Conservation (phyloP, 2,329 filamentous ascomycete species). For the Sclerotinia borealis region DNA sequence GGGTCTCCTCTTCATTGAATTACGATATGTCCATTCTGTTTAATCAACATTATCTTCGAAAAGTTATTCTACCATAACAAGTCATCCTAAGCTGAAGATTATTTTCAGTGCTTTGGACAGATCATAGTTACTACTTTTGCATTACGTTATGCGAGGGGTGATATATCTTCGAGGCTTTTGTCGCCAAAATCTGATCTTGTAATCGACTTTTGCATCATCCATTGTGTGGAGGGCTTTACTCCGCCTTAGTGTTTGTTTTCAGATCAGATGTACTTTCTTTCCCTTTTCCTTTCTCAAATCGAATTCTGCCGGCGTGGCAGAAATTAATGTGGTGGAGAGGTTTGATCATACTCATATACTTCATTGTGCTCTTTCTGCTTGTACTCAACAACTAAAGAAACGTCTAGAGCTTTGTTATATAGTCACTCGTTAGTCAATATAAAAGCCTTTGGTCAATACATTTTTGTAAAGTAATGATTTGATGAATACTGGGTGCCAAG, state of each 20-base stretch:
- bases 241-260: slow-evolving; percentile 21
- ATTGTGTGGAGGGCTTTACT: slow-evolving; percentile 27
- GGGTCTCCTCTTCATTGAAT: slow-evolving; percentile 21
- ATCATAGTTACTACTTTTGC: slow-evolving; percentile 57
- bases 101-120: slow-evolving; percentile 53
- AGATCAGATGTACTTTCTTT: slow-evolving; percentile 14
- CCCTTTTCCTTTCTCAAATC: slow-evolving; percentile 15
- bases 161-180: slow-evolving; percentile 21
- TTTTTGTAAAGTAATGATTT: not conserved
- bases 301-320: slow-evolving; percentile 21
- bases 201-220: slow-evolving; percentile 22
- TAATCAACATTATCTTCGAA: slow-evolving; percentile 32
- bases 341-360: slow-evolving; percentile 26
- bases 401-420: slow-evolving; percentile 31
- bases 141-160: slow-evolving; percentile 22
- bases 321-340: slow-evolving; percentile 21
- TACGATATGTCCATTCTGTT: slow-evolving; percentile 32
- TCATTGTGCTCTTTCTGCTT: slow-evolving; percentile 26
- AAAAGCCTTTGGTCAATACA: slow-evolving; percentile 18
- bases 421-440: slow-evolving; percentile 33
- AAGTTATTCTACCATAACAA: slow-evolving; percentile 39
- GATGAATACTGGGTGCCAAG: not conserved
- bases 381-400: slow-evolving; percentile 19
- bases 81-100: slow-evolving; percentile 51
- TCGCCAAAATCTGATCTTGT: slow-evolving; percentile 21